Evolutionary conservation across 805 yeast genomes (phyloP).

Genomic region (Pichia phayaonensis): DNA sequence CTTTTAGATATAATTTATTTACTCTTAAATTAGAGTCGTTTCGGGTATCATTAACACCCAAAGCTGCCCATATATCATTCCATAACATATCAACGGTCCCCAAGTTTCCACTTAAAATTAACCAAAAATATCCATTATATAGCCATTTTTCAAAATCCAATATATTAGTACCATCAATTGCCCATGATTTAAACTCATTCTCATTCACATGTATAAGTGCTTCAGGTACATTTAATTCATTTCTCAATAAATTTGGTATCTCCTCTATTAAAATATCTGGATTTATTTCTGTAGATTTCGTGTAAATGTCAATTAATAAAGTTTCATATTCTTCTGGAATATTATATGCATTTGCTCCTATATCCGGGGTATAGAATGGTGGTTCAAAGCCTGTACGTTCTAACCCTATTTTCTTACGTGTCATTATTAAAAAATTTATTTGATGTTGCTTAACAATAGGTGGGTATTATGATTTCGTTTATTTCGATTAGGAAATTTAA

Average conservation of each 20-base stretch:
- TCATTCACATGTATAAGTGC: conserved; percentile 3
- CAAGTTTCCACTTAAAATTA: conserved; percentile 30
- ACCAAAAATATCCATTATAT: conserved; percentile 32
- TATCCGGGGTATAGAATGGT: conserved; percentile 7
- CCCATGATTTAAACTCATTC: conserved; percentile 3
- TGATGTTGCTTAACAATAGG: no score
- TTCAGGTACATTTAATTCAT: conserved; percentile 4
- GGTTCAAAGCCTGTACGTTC: conserved; percentile 10
- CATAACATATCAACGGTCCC: conserved; percentile 33
- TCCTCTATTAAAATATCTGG: conserved; percentile 32
- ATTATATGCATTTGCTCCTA: conserved; percentile 10
- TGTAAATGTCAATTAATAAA: conserved; percentile 35
- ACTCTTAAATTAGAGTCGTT: neutral
- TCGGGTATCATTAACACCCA: neutral
- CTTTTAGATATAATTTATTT: conserved; percentile 29
- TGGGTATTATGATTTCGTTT: no score
- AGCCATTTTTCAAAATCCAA: conserved; percentile 42
- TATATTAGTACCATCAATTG: conserved; percentile 25
- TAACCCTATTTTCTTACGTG: neutral
- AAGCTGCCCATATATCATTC: conserved; percentile 25
- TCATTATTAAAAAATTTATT: neutral
- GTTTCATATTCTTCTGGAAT: conserved; percentile 40
- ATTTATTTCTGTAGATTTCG: conserved; percentile 27
- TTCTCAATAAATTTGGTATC: conserved; percentile 13
- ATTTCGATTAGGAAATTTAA: neutral